Base-by-base conservation (phyloP, 1,284 basidiomycete genomes). In the Apiotrichum porosum region DNA sequence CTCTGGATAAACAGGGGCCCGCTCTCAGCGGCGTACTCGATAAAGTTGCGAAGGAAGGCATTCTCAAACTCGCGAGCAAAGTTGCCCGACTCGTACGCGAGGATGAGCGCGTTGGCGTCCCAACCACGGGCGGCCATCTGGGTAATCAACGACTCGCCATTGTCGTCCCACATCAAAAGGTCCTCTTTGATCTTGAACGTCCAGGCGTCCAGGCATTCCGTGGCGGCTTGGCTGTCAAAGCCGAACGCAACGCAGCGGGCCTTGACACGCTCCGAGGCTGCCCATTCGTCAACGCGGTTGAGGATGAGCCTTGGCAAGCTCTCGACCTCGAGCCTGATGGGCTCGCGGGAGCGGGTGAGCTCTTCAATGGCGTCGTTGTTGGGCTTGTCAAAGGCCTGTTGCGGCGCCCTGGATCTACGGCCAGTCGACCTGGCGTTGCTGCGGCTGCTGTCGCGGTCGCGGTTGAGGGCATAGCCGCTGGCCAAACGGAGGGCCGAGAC, bases 191-290 rank as follows among this genome's bases (percentile, higher is more conserved):
- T 23, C 37, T 38, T 38, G 26, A 24, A 35, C 9, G 28, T 14
- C 46, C 51, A 57, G 15, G 40, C 33, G 14, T 42, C 23, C 17
- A 49, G 36, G n/a, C 23, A 10, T 4, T 23, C 34, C 13, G 23
- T 14, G 1, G 56, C 57, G 12, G 51, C 38, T 12, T 42, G 42
- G 1, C 56, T 49, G 2, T 32, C 37, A 22, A 69, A 42, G 1
- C 67, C 66, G 47, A 63, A 67, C 3, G 54, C 54, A 9, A 44
- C 35, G 10, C 69, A 44, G 31, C 57, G 51, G n/a, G 40, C 23
- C 24, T 24, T 24, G 1, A 63, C 56, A 17, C 62, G 57, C 10
- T 58, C 37, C 0, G 63, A 63, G 1, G 14, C 22, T 6, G 47
- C 42, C 57, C 58, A 71, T 35, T 64, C 62, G 4, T 57, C 52